These are phyloP conservation scores for Pachysandra terminalis DNA, from an alignment of 164 flowering plant species.

Conservation along the genomic window DNA sequence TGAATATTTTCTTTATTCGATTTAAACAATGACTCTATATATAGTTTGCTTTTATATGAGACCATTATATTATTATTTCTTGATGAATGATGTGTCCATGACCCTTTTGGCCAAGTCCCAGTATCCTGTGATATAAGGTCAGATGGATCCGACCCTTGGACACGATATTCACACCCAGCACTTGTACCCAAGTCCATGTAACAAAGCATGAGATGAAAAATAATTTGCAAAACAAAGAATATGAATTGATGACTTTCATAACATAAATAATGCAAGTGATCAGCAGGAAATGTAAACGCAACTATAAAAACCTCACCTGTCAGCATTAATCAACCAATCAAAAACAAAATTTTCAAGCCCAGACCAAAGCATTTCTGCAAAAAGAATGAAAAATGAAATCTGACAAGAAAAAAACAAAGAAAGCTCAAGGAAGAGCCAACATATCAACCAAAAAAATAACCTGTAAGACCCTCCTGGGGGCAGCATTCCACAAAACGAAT, in stretches of 20 bases:
- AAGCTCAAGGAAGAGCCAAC: neutral
- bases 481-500: conserved; percentile 84
- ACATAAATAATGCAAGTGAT: conserved; percentile 3
- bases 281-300: neutral
- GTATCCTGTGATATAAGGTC: too few relatives aligned
- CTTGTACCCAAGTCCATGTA: too few relatives aligned
- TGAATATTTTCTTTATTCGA: too few relatives aligned
- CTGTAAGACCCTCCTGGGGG: conserved; percentile 78
- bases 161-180: too few relatives aligned
- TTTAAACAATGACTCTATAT: too few relatives aligned
- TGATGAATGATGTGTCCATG: too few relatives aligned
- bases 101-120: too few relatives aligned
- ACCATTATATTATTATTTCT: too few relatives aligned
- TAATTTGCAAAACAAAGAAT: neutral
- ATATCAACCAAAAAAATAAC: conserved; percentile 22
- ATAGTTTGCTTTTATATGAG: too few relatives aligned
- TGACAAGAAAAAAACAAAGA: neutral
- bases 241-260: neutral
- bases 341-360: conserved; percentile 98
- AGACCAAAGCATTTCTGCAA: conserved; percentile 94
- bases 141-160: too few relatives aligned
- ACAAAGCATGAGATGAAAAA: neutral
- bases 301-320: conserved; percentile 50
- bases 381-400: conserved; percentile 5
- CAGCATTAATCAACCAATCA: conserved; percentile 99